Percentiles rank a stretch among this genome's conserved stretches.
These are phyloP conservation scores for Elasticomyces elasticus DNA, from an alignment of 495 filamentous ascomycete genomes.

Conservation along the genomic window DNA sequence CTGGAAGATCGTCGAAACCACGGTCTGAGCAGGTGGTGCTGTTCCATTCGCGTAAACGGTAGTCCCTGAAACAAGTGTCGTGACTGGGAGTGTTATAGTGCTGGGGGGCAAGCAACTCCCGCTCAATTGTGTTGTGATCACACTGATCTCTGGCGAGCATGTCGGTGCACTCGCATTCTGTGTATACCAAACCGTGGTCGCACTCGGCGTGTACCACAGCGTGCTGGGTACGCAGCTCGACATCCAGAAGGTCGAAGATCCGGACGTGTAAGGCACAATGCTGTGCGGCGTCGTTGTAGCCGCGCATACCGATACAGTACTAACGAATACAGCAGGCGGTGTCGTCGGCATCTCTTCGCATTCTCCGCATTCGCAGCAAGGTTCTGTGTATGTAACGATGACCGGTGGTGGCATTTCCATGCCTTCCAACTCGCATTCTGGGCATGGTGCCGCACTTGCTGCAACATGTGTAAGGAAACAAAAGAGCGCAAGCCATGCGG, in stretches of 20 bases:
- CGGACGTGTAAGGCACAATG: slow-evolving; percentile 5
- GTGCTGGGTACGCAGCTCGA: slow-evolving; percentile 1
- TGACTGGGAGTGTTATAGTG: neutral
- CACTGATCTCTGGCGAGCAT: neutral
- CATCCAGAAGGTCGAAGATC: slow-evolving; percentile 5
- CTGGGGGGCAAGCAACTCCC: neutral
- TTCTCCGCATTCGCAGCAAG: slow-evolving; percentile 12
- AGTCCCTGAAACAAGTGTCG: neutral
- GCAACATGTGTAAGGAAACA: neutral
- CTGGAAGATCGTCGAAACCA: neutral
- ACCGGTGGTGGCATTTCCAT: neutral
- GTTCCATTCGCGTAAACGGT: neutral
- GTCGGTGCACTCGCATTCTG: neutral
- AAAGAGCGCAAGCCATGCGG: neutral
- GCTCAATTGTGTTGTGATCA: neutral
- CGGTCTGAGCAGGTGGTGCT: neutral
- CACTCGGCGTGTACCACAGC: slow-evolving; percentile 4
- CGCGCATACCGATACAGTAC: slow-evolving; percentile 3
- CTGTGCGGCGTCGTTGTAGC: slow-evolving; percentile 2
- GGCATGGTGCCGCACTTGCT: slow-evolving; percentile 1
- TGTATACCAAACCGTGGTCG: neutral
- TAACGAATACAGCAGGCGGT: neutral
- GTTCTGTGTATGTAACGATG: slow-evolving; percentile 4
- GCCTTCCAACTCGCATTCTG: neutral
- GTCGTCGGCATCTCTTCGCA: neutral